These are phyloP conservation scores for Didymella glomerata DNA, from an alignment of 2,329 filamentous ascomycete genomes.

Conservation along the genomic window DNA sequence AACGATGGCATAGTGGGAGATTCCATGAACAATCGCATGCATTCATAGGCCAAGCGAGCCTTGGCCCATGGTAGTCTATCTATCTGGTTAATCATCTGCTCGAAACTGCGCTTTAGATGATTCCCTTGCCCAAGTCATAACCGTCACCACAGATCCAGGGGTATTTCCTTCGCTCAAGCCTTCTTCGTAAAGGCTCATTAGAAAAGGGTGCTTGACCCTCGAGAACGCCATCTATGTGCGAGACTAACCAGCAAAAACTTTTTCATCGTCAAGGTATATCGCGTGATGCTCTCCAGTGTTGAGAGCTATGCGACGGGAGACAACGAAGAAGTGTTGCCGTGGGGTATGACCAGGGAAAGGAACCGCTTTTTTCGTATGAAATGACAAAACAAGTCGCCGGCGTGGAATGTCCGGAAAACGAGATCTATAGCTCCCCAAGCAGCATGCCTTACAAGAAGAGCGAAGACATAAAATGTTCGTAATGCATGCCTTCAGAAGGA, in stretches of 20 bases:
- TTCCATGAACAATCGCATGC: slow-evolving; percentile 32
- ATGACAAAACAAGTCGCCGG: slow-evolving; percentile 45
- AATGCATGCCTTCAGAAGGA: slow-evolving; percentile 45
- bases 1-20: neutral
- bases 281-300: slow-evolving; percentile 36
- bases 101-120: slow-evolving; percentile 48
- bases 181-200: slow-evolving; percentile 37
- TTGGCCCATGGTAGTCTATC: slow-evolving; percentile 45
- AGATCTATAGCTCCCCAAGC: slow-evolving; percentile 54
- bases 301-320: slow-evolving; percentile 41
- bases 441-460: slow-evolving; percentile 51
- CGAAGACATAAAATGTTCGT: slow-evolving; percentile 52
- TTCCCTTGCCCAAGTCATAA: slow-evolving; percentile 50
- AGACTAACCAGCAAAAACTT: slow-evolving; percentile 44
- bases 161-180: slow-evolving; percentile 49
- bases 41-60: slow-evolving; percentile 38
- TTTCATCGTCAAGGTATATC: slow-evolving; percentile 42
- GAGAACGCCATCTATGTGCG: slow-evolving; percentile 53
- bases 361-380: slow-evolving; percentile 53
- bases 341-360: slow-evolving; percentile 48
- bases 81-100: slow-evolving; percentile 47
- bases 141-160: slow-evolving; percentile 40
- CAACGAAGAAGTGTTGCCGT: slow-evolving; percentile 42
- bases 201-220: slow-evolving; percentile 42
- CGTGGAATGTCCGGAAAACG: slow-evolving; percentile 51